phyloP scores from a whole-genome alignment of 2,329 filamentous ascomycete genomes.

The Verticillium longisporum region DNA sequence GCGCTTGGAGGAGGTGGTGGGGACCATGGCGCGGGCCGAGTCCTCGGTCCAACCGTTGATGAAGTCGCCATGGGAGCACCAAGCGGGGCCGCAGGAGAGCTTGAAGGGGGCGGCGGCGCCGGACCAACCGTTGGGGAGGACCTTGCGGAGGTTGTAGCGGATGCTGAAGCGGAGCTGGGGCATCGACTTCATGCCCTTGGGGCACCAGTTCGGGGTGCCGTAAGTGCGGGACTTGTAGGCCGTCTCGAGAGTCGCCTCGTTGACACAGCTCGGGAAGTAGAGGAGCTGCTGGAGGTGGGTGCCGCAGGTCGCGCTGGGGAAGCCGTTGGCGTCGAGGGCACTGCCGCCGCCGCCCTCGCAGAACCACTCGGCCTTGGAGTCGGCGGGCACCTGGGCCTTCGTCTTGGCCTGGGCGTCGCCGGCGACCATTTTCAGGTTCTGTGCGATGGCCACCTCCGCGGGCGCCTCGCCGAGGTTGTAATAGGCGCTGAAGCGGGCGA shows the following conservation, averaged over 20 bases:
- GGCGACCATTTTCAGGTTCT: slow-evolving; percentile 34
- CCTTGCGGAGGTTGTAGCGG: slow-evolving; percentile 37
- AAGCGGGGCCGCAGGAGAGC: slow-evolving; percentile 32
- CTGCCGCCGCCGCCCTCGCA: slow-evolving; percentile 23
- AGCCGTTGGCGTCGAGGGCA: slow-evolving; percentile 52
- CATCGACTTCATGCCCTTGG: slow-evolving; percentile 35
- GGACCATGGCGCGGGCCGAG: slow-evolving; percentile 31
- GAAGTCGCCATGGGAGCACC: slow-evolving; percentile 39
- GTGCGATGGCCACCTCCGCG: slow-evolving; percentile 37
- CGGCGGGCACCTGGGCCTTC: slow-evolving; percentile 19
- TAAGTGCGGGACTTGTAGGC: slow-evolving; percentile 18
- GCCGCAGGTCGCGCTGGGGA: slow-evolving; percentile 62
- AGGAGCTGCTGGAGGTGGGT: slow-evolving; percentile 46
- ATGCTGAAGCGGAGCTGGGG: slow-evolving; percentile 39
- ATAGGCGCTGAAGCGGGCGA: slow-evolving; percentile 36
- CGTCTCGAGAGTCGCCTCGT: slow-evolving; percentile 19
- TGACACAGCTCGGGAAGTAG: slow-evolving; percentile 17
- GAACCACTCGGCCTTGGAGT: slow-evolving; percentile 15
- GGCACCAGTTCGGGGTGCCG: slow-evolving; percentile 29
- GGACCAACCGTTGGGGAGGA: slow-evolving; percentile 34
- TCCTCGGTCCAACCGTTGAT: slow-evolving; percentile 40
- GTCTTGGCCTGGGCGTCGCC: slow-evolving; percentile 32
- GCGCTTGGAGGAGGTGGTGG: slow-evolving; percentile 25
- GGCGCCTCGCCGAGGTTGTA: slow-evolving; percentile 30
- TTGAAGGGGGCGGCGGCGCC: slow-evolving; percentile 34